Evolutionary conservation across 345 rosid genomes (phyloP).

Genomic region (Aquilaria yunnanensis): DNA sequence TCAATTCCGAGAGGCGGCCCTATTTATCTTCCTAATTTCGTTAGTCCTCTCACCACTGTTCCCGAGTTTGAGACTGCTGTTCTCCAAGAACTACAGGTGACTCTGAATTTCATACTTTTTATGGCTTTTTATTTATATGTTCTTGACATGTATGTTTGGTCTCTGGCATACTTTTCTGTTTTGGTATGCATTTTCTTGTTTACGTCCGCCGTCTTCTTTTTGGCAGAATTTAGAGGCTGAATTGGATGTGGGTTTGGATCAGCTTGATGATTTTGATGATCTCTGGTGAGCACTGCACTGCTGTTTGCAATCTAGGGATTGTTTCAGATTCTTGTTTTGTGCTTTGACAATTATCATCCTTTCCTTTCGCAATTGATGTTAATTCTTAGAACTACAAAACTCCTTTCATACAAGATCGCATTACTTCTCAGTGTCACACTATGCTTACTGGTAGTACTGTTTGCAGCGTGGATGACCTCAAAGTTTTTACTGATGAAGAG

Average conservation of each 20-base stretch:
- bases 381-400: too few species aligned
- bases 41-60: constrained; percentile 38
- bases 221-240: constrained; percentile 33
- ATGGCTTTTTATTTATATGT: too few species aligned
- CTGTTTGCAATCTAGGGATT: background rate
- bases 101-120: background rate
- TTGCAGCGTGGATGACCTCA: constrained; percentile 54
- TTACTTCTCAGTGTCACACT: background rate
- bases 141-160: too few species aligned
- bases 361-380: background rate
- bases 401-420: too few species aligned
- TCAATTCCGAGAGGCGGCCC: constrained; percentile 43
- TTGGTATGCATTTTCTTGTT: too few species aligned
- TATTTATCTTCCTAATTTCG: constrained; percentile 34
- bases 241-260: constrained; percentile 20
- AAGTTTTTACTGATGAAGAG: constrained; percentile 40
- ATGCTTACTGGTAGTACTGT: constrained; percentile 1
- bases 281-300: constrained; percentile 27
- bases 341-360: background rate
- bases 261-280: constrained; percentile 19
- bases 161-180: too few species aligned
- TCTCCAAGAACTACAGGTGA: constrained; percentile 35
- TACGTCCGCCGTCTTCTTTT: background rate
- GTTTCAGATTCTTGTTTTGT: background rate
- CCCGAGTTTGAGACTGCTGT: constrained; percentile 34